These are phyloP conservation scores for Wickerhamiella azymoides DNA, from an alignment of 805 yeast genomes.

Conservation along the genomic window DNA sequence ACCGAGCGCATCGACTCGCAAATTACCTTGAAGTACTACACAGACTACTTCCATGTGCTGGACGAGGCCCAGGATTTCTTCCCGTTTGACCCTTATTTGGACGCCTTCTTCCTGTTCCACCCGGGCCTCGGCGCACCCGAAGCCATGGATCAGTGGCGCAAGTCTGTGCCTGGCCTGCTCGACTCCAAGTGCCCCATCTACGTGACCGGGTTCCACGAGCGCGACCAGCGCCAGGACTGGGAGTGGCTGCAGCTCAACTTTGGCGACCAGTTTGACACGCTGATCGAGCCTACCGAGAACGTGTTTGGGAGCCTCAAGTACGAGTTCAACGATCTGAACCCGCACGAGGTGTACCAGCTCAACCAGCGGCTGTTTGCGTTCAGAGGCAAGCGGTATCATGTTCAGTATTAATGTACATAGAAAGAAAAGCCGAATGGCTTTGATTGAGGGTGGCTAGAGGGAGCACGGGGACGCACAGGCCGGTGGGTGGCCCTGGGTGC, in stretches of 20 bases:
- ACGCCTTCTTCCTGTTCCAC: conserved; percentile 84
- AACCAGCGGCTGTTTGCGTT: conserved; percentile 82
- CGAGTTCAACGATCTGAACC: conserved; percentile 84
- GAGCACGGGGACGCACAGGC: no score
- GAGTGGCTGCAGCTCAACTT: conserved; percentile 53
- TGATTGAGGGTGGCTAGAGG: no score
- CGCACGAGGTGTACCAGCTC: conserved; percentile 85
- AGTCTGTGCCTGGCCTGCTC: conserved; percentile 69
- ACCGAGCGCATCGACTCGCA: conserved; percentile 61
- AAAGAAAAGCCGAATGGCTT: neutral
- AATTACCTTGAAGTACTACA: conserved; percentile 64
- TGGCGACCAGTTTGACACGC: conserved; percentile 56
- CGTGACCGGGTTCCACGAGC: conserved; percentile 76
- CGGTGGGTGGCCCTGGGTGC: no score
- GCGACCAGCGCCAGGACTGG: conserved; percentile 58
- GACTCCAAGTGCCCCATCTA: conserved; percentile 90
- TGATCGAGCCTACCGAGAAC: conserved; percentile 61
- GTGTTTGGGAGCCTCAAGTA: conserved; percentile 77
- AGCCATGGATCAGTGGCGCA: conserved; percentile 64
- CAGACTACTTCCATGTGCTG: conserved; percentile 79
- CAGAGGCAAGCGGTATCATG: conserved; percentile 95
- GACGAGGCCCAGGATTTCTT: conserved; percentile 89
- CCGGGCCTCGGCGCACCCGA: conserved; percentile 87
- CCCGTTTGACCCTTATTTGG: conserved; percentile 96
- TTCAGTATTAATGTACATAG: conserved; percentile 11